Percentiles rank a stretch among this genome's conserved stretches.
Conservation (phyloP, 2,329 filamentous ascomycete species). For the Fusarium pseudonygamai region DNA sequence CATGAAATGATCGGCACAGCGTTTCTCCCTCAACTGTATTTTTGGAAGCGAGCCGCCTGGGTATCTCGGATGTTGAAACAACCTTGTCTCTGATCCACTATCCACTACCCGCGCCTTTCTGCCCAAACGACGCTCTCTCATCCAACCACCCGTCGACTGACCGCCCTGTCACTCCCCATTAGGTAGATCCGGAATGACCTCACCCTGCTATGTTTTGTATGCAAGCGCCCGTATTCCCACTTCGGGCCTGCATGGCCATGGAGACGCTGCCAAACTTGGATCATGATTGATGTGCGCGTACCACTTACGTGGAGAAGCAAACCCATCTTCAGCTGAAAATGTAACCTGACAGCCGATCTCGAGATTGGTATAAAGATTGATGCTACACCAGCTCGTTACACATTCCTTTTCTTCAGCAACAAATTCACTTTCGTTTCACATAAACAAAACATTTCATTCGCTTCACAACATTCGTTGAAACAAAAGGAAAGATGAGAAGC, state of each 20-base stretch:
- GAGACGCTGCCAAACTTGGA: slow-evolving; percentile 12
- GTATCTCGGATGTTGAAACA: not conserved
- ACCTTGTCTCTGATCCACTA: not conserved
- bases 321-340: not conserved
- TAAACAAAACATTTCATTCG: slow-evolving; percentile 11
- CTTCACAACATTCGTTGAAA: slow-evolving; percentile 27
- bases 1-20: slow-evolving; percentile 26
- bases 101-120: slow-evolving; percentile 19
- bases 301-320: not conserved
- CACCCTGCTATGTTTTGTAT: slow-evolving; percentile 24
- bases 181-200: slow-evolving; percentile 14
- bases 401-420: slow-evolving; percentile 3
- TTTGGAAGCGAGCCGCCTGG: slow-evolving; percentile 11
- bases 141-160: slow-evolving; percentile 21
- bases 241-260: not conserved
- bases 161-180: slow-evolving; percentile 18
- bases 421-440: slow-evolving; percentile 23
- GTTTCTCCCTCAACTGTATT: not conserved
- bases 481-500: slow-evolving; percentile 18
- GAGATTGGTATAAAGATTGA: slow-evolving; percentile 20
- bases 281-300: slow-evolving; percentile 1
- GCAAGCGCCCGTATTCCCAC: slow-evolving; percentile 29
- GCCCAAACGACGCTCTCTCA: not conserved
- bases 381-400: not conserved
- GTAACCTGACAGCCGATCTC: not conserved